Evolutionary conservation across 2,329 filamentous ascomycete species (phyloP), one percentile per base, ranked within the genome.

Genomic region (Alternaria conjuncta): DNA sequence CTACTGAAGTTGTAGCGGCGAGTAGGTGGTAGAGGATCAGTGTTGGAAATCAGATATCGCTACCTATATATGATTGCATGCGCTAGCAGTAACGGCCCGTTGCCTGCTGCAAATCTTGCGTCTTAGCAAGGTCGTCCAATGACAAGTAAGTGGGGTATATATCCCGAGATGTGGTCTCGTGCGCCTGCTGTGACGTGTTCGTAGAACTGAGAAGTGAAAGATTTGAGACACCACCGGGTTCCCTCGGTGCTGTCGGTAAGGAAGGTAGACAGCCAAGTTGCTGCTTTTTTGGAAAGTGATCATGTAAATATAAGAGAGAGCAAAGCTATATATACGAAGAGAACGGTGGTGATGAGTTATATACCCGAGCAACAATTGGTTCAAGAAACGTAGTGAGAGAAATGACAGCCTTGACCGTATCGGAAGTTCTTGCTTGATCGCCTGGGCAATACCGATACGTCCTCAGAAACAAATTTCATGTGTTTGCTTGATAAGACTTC

Each of bases 181-280:
- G 26, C 21, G 32, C 32, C 20, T 49, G 26, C 7, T 41, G 44
- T 55, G 36, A 59, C 41, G 50, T 57, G 43, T 53, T 46, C 20
- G 21, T 49, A 30, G 30, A 26, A 18, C 3, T 43, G 46, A 23
- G 46, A 54, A 57, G 61, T 64, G 53, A 54, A 61, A 64, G 54
- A 50, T 13, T 26, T 15, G 23, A 36, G 41, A 47, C 23, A 36
- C 26, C 41, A 30, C 23, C 18, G 11, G 26, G 21, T 30, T 23
- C 20, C 21, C 4, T 51, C 18, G 10, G 47, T 15, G 44, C 18
- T 51, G 45, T n/a, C 36, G 47, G 13, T 20, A 28, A 41, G 21
- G 18, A 23, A 26, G 28, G 15, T n/a, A 28, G 25, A 30, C 8
- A n/a, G 21, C 15, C 36, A 20, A 23, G n/a, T 15, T 49, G 13